Evolutionary conservation across 2,329 filamentous ascomycete species (phyloP).

Genomic region (Ramularia endophylla): DNA sequence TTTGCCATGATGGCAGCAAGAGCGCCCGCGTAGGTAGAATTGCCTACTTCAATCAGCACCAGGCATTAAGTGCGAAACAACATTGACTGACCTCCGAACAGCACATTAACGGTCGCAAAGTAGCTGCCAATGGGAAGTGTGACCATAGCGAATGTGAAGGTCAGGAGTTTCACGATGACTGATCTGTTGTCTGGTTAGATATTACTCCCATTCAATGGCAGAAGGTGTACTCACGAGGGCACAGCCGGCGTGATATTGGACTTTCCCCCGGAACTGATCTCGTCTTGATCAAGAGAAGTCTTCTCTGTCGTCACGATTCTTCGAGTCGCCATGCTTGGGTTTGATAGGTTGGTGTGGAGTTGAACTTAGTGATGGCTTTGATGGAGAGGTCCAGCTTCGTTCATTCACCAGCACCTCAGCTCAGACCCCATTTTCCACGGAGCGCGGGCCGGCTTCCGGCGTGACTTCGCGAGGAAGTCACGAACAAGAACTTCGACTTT

Average conservation of each 20-base stretch:
- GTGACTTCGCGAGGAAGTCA: too few species aligned
- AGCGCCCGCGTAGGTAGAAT: conserved; percentile 79
- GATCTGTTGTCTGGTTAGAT: conserved; percentile 44
- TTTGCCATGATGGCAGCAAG: conserved; percentile 87
- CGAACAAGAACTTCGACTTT: too few species aligned
- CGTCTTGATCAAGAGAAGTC: conserved; percentile 49
- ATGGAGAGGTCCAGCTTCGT: too few species aligned
- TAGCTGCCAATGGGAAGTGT: conserved; percentile 81
- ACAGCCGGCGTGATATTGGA: conserved; percentile 79
- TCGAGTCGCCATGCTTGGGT: conserved; percentile 60
- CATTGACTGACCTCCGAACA: conserved; percentile 64
- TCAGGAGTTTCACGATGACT: conserved; percentile 84
- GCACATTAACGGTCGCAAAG: conserved; percentile 67
- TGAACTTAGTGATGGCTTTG: too few species aligned
- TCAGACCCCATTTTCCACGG: too few species aligned
- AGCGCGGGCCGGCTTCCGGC: too few species aligned
- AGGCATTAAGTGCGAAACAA: background rate
- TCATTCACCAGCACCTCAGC: too few species aligned
- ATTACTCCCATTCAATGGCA: background rate
- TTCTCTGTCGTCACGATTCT: conserved; percentile 62
- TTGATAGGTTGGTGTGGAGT: too few species aligned
- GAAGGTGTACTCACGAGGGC: conserved; percentile 53
- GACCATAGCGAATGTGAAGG: conserved; percentile 89
- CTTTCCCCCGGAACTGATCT: conserved; percentile 34
- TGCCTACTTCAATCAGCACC: conserved; percentile 51